Evolutionary conservation across 2,329 filamentous ascomycete species (phyloP), one percentile per base, ranked within the genome.

Genomic region (Trichophaea hybrida): DNA sequence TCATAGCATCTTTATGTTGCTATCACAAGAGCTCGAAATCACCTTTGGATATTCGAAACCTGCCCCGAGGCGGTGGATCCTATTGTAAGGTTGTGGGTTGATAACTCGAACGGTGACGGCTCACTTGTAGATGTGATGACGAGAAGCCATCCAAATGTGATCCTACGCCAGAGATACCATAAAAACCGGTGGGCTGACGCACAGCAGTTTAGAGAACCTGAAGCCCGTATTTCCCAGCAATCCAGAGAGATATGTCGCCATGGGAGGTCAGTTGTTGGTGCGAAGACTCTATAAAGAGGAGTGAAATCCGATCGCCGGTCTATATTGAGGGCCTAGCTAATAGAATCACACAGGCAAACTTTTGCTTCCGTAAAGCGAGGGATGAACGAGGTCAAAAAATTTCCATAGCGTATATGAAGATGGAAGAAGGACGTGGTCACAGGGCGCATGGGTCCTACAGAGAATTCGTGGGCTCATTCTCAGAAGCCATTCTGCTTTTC

Each of bases 1-100:
- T 43, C 38, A 2, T 5, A 71, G 67, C 61, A 69, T 55, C 58
- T 71, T 1, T 71, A 71, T 58, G 69, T 71, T 15, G 69, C 67
- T 6, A 59, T 69, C 1, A 71, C 70, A 2, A 65, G 70, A 55
- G 64, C 69, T 0, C 65, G 69, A 7, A 67, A 15, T 44, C 55
- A 59, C 35, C 35, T 65, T 6, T 65, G 62, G 58, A 59, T 65
- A 33, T 40, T 65, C 31, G 64, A 65, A 46, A 64, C 55, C 34
- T 13, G 57, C 2, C 5, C 24, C 5, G 8, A 17, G 4, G 48
- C 51, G 7, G 37, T 51, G 6, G 34, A 43, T 33, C 55, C 61
- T 6, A 10, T 61, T 3, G 54, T 54, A 15, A 46, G 49, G 12
- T 12, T 63, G 15, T 59, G 61, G 7, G 56, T 50, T 15, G 38